Base-by-base conservation (phyloP, 2,329 filamentous ascomycete genomes). In the Bipolaris victoriae region DNA sequence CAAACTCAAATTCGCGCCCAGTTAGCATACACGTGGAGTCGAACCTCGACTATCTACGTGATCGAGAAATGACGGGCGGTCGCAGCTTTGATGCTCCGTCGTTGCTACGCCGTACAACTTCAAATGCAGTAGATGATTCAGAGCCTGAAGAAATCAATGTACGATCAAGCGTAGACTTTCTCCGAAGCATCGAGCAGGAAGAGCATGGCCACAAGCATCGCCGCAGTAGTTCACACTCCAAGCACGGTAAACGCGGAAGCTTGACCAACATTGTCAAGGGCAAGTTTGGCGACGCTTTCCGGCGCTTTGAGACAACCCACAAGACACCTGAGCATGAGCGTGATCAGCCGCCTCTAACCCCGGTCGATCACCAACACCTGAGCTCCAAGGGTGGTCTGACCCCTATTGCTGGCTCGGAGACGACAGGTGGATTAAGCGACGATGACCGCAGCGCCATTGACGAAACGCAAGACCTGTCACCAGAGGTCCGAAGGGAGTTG, bases 271-370 rank as follows among this genome's bases (percentile, higher is more conserved):
- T 96, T 36, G 81, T 97, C n/a, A 89, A 88, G 5, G 91, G 92
- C 22, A 92, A 90, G 66, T 97, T 98, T 74, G 92, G 93, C 0
- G 93, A 97, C 68, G 93, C 94, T 3, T 97, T 98, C 79, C 92
- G 94, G 70, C 86, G 90, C 5, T 98, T 98, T 66, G 95, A 99
- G 75, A 83, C 81, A 10, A 57, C 55, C 22, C 84, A 54, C 13
- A 67, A 63, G 52, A 67, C 58, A 16, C 57, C 60, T 31, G 70
- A 74, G 20, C 63, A 68, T 26, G 70, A 69, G 31, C 71, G 65
- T 22, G 59, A 66, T 15, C 64, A 73, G 39, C 64, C 69, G 20
- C 62, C 71, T 10, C 45, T 69, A 46, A 68, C 71, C 18, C 67
- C 70, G 3, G 69, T 64, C 16, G 68, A 73, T 40, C 62, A 73